Conservation (phyloP, 2,329 filamentous ascomycete genomes). For the Cordyceps fumosorosea region DNA sequence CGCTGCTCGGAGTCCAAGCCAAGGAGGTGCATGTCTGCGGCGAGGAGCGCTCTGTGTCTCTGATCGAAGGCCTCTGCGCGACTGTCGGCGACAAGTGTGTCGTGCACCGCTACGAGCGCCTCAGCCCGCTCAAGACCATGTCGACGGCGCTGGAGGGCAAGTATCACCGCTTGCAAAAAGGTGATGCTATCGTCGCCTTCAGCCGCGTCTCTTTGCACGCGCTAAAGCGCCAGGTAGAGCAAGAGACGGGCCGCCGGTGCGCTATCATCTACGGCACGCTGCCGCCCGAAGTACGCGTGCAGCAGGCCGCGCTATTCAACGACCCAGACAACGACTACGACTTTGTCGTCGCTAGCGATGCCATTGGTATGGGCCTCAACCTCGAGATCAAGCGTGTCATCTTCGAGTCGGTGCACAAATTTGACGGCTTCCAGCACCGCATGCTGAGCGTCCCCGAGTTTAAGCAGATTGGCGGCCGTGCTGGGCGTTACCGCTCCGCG, state of each 20-base stretch:
- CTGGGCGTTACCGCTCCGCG: constrained; percentile 77
- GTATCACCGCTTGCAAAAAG: constrained; percentile 67
- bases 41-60: constrained; percentile 71
- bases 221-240: constrained; percentile 72
- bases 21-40: constrained; percentile 91
- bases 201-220: constrained; percentile 75
- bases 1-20: constrained; percentile 78
- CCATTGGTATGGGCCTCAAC: constrained; percentile 96
- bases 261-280: constrained; percentile 90
- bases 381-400: constrained; percentile 86
- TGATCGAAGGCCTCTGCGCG: constrained; percentile 72
- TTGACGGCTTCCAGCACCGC: constrained; percentile 51
- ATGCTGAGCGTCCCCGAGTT: constrained; percentile 67
- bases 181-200: constrained; percentile 86
- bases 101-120: constrained; percentile 74
- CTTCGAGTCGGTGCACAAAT: constrained; percentile 73
- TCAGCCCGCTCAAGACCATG: constrained; percentile 70
- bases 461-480: constrained; percentile 91
- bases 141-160: constrained; percentile 54
- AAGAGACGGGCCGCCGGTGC: constrained; percentile 67
- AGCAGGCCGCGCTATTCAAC: constrained; percentile 91
- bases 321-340: constrained; percentile 95
- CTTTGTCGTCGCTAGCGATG: constrained; percentile 86
- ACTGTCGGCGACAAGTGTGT: constrained; percentile 75
- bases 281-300: constrained; percentile 85